Evolutionary conservation across 352 stramenopile species (phyloP).

Genomic region (Phytophthora hibernalis): DNA sequence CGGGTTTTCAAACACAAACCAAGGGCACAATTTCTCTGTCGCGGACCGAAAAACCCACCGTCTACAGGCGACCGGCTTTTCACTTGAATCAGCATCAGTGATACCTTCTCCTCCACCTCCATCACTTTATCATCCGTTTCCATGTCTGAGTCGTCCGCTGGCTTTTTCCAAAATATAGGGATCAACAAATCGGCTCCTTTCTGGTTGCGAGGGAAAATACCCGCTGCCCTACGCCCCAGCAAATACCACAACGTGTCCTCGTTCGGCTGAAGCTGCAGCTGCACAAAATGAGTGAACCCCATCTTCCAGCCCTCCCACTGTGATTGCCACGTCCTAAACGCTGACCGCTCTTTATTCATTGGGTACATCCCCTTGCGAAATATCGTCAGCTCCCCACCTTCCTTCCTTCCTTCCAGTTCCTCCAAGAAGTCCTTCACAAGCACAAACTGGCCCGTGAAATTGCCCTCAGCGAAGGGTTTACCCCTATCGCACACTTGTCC

Average conservation of each 20-base stretch:
- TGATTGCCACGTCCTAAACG: conserved; percentile 7
- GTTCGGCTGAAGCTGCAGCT: conserved; percentile 19
- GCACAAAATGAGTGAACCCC: conserved; percentile 43
- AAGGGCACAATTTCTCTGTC: conserved; percentile 12
- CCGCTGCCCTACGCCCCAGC: conserved; percentile 29
- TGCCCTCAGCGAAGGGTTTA: neutral
- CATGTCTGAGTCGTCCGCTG: neutral
- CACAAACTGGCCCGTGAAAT: conserved; percentile 4
- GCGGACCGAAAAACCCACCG: neutral
- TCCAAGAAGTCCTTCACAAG: conserved; percentile 4
- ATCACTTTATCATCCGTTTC: neutral
- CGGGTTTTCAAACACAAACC: conserved; percentile 12
- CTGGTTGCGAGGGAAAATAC: conserved; percentile 20
- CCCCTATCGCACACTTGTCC: conserved; percentile 3
- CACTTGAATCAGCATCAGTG: conserved; percentile 21
- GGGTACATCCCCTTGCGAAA: neutral
- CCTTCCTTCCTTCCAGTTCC: no score
- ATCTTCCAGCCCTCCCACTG: conserved; percentile 33
- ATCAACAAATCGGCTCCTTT: conserved; percentile 19
- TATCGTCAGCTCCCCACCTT: neutral
- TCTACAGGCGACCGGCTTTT: conserved; percentile 5
- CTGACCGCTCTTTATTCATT: neutral
- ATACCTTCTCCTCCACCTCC: conserved; percentile 5
- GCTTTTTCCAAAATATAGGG: conserved; percentile 15
- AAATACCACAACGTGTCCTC: conserved; percentile 37